These are phyloP conservation scores for Fusarium protoensiforme DNA, from an alignment of 2,329 filamentous ascomycete species.

Conservation along the genomic window DNA sequence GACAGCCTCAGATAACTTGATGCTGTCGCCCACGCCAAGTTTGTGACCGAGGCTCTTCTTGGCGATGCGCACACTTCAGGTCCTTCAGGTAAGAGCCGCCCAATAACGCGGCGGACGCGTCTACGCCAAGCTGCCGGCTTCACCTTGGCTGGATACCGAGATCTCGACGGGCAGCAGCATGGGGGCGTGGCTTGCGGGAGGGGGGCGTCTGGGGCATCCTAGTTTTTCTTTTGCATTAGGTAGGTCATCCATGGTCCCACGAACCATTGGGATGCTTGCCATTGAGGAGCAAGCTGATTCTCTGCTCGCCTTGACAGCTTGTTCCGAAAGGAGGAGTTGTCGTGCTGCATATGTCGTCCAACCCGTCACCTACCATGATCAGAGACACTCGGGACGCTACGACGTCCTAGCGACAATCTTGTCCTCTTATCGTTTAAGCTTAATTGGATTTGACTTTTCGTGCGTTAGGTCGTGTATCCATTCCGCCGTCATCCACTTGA, in stretches of 20 bases:
- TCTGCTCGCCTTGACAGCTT: background rate
- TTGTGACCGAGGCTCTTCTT: slow-evolving; percentile 5
- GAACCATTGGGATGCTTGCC: background rate
- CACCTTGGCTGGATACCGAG: slow-evolving; percentile 1
- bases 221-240: background rate
- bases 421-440: slow-evolving; percentile 2
- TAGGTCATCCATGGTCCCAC: background rate
- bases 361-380: background rate
- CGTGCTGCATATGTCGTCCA: background rate
- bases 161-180: background rate
- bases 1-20: background rate
- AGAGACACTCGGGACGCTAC: background rate
- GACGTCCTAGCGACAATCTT: background rate
- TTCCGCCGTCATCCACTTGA: background rate
- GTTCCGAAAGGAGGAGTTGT: background rate
- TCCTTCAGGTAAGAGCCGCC: background rate
- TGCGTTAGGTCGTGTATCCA: background rate
- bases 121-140: background rate
- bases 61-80: background rate
- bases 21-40: background rate
- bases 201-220: background rate
- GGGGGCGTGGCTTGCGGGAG: background rate
- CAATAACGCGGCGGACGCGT: background rate
- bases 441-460: background rate
- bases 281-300: background rate